These are phyloP conservation scores for Nadsonia starkeyi-henricii DNA, from an alignment of 1,139 yeast species.

Conservation along the genomic window DNA sequence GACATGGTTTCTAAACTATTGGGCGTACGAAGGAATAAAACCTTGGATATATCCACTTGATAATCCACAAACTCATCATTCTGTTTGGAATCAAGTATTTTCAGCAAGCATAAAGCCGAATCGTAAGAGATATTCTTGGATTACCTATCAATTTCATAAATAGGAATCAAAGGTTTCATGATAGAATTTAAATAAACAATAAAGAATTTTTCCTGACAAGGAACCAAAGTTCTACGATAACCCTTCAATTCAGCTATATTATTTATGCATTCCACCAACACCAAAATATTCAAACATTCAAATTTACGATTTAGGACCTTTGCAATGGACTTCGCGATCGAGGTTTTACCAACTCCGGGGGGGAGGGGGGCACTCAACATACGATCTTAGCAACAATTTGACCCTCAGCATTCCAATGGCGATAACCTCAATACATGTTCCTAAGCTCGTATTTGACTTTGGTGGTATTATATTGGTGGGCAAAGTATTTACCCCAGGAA, in stretches of 20 bases:
- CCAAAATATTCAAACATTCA: constrained; percentile 90
- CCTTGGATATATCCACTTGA: constrained; percentile 83
- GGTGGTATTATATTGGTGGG: constrained; percentile 64
- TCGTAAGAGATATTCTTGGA: constrained; percentile 64
- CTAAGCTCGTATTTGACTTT: constrained; percentile 55
- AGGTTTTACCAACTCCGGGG: constrained; percentile 98
- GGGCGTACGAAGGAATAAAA: constrained; percentile 94
- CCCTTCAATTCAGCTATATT: constrained; percentile 97
- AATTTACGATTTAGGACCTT: constrained; percentile 75
- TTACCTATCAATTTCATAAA: constrained; percentile 89
- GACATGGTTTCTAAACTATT: constrained; percentile 83
- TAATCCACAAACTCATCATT: constrained; percentile 81
- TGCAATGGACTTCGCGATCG: constrained; percentile 89
- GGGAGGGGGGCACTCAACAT: constrained; percentile 92
- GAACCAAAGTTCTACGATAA: constrained; percentile 97
- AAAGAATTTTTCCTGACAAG: constrained; percentile 84
- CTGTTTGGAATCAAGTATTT: constrained; percentile 91
- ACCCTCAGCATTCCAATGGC: constrained; percentile 63
- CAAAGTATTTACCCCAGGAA: constrained; percentile 86
- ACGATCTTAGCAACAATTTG: constrained; percentile 87
- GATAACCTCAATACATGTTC: constrained; percentile 60
- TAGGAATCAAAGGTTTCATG: constrained; percentile 79
- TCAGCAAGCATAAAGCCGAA: constrained; percentile 91
- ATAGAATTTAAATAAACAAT: constrained; percentile 76
- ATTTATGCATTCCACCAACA: constrained; percentile 90